Base-by-base conservation (phyloP, 1,284 basidiomycete genomes). In the Pholiota adiposa region DNA sequence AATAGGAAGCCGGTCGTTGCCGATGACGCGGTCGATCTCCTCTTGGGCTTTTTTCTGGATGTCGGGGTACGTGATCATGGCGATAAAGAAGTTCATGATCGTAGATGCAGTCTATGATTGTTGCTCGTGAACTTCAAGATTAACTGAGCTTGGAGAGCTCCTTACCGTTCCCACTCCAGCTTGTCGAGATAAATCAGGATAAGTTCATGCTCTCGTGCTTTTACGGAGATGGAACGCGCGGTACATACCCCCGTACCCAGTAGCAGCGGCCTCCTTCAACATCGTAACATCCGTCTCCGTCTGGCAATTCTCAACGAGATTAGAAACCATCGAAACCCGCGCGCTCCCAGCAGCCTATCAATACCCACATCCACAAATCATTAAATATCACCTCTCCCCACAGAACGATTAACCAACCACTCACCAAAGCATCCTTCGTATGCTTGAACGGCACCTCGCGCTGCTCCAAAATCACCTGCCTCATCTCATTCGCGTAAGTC, bases 381-480 rank as follows among this genome's bases (percentile, higher is more conserved):
- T 27, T 23, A 4, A 9, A 25, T 27, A 46, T 25, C 16, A 14
- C 16, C 12, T 14, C 21, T 14, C 8, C n/a, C 1, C 16, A 1
- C 18, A 11, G 5, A 7, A 46, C 21, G 5, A 25, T 27, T 6
- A 23, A 3, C 12, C 3, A 12, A 34, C 18, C 21, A 48, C 43
- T 11, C 33, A 33, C 23, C 31, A 36, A 38, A 16, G n/a, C 16
- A 29, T 29, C n/a, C 8, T n/a, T 66, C 18, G 74, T 71, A 33
- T 67, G 71, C 23, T 69, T 58, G 19, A 52, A 63, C 1, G 58
- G 54, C 14, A n/a, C 23, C 18, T 59, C 51, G 8, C 73, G 59
- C 36, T 73, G 65, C 18, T 72, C 63, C 25, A 63, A 23, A n/a
- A 69, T 67, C 27, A 72, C 54, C 7, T 56, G 38, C 56, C 67